These are phyloP conservation scores for Xylaria castorea DNA, from an alignment of 495 filamentous ascomycete genomes.

Conservation along the genomic window DNA sequence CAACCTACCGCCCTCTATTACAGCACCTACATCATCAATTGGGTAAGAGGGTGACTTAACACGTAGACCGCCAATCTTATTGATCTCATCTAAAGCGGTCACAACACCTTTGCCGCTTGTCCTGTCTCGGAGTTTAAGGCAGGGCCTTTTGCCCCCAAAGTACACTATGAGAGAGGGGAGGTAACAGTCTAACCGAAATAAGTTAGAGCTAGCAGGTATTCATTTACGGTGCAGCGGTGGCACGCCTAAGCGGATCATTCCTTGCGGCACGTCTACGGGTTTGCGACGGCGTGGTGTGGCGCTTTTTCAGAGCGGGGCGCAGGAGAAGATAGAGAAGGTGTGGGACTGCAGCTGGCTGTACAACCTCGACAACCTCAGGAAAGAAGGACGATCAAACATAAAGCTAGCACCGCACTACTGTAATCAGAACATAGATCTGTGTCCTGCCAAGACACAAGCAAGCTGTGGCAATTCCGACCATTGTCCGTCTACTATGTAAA, in stretches of 20 bases:
- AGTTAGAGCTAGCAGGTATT: neutral
- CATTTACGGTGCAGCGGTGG: slow-evolving; percentile 1
- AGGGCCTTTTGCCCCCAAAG: slow-evolving; percentile 6
- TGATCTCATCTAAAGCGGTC: slow-evolving; percentile 18
- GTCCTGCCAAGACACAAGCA: neutral
- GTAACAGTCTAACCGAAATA: neutral
- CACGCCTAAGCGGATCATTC: slow-evolving; percentile 1
- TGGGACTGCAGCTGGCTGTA: slow-evolving; percentile 11
- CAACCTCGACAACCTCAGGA: neutral
- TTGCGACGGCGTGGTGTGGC: slow-evolving; percentile 14
- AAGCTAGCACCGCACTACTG: slow-evolving; percentile 8
- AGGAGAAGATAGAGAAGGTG: neutral
- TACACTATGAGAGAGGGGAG: neutral
- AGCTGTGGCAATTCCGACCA: neutral
- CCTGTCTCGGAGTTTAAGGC: neutral
- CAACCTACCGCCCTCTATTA: neutral
- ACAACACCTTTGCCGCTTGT: slow-evolving; percentile 10
- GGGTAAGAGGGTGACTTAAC: neutral
- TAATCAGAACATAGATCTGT: neutral
- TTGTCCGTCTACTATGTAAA: neutral
- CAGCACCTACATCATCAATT: neutral
- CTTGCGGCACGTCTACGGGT: slow-evolving; percentile 12
- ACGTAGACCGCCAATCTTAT: slow-evolving; percentile 25
- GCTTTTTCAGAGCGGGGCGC: slow-evolving; percentile 11
- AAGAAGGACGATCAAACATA: slow-evolving; percentile 5